Percentiles rank a stretch among this genome's conserved stretches.
Evolutionary conservation across 352 stramenopile genomes (phyloP).

Genomic region (Paralagenidium karlingii): DNA sequence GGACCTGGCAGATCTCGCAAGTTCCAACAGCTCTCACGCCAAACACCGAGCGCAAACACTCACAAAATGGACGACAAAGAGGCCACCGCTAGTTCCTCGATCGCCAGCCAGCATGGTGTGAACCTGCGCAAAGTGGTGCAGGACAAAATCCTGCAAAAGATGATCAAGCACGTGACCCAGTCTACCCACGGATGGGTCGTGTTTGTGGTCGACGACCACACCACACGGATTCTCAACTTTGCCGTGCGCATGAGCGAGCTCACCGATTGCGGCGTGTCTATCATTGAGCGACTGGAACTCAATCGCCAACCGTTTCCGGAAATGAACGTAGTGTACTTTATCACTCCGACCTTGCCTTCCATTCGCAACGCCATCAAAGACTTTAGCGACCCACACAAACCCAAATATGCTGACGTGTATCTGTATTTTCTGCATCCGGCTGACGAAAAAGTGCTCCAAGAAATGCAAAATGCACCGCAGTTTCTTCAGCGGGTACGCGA

Average conservation of each 20-base stretch:
- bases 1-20: too few species aligned
- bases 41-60: too few species aligned
- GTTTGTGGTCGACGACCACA: constrained; percentile 91
- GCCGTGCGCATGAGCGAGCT: constrained; percentile 97
- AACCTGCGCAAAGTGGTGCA: constrained; percentile 71
- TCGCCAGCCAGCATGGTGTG: constrained; percentile 36
- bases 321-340: constrained; percentile 95
- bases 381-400: constrained; percentile 58
- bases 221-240: constrained; percentile 88
- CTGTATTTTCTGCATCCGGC: constrained; percentile 90
- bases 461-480: constrained; percentile 77
- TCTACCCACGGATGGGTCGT: constrained; percentile 77
- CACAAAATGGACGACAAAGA: too few species aligned
- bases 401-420: constrained; percentile 90
- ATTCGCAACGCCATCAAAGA: constrained; percentile 77
- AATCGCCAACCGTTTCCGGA: constrained; percentile 92
- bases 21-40: too few species aligned
- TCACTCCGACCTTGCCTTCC: constrained; percentile 79
- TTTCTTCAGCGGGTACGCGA: constrained; percentile 75
- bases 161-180: constrained; percentile 73
- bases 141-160: constrained; percentile 67
- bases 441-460: constrained; percentile 53
- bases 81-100: too few species aligned
- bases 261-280: constrained; percentile 93
- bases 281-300: constrained; percentile 94